Percentiles rank a stretch among this genome's conserved stretches.
Evolutionary conservation across 768 basidiomycete genomes (phyloP).

Genomic region (Leccinum truebloodii): DNA sequence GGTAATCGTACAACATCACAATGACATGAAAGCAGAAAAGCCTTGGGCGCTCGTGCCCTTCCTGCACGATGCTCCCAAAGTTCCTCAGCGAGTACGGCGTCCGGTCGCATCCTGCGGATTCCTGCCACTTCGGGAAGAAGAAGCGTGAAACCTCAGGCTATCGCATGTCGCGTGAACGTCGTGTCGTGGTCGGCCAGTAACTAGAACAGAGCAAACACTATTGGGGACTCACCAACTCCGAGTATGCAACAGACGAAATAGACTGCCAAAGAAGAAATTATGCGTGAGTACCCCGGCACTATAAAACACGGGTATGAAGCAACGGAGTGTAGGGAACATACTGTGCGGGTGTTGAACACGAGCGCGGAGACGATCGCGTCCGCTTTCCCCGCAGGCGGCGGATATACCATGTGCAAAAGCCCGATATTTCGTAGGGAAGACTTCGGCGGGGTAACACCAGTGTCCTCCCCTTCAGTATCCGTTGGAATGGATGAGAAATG

Average conservation of each 20-base stretch:
- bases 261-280: constrained; percentile 39
- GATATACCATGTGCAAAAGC: constrained; percentile 74
- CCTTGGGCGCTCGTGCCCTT: background rate
- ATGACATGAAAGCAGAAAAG: background rate
- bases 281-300: background rate
- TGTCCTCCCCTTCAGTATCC: constrained; percentile 1
- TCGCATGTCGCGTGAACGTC: too few relatives aligned
- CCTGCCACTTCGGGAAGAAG: constrained; percentile 46
- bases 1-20: background rate
- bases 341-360: constrained; percentile 63
- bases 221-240: constrained; percentile 44
- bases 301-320: background rate
- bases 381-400: constrained; percentile 67
- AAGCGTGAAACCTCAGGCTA: constrained; percentile 31
- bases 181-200: background rate
- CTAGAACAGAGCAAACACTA: background rate
- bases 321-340: constrained; percentile 37
- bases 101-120: constrained; percentile 32
- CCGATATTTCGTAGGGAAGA: constrained; percentile 72
- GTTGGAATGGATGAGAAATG: background rate
- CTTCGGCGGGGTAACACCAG: constrained; percentile 75
- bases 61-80: constrained; percentile 19
- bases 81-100: constrained; percentile 45
- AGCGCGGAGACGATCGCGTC: constrained; percentile 80
- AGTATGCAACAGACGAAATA: constrained; percentile 65